Conservation (phyloP, 768 basidiomycete genomes). For the Chalciporus sphaerocephalus region DNA sequence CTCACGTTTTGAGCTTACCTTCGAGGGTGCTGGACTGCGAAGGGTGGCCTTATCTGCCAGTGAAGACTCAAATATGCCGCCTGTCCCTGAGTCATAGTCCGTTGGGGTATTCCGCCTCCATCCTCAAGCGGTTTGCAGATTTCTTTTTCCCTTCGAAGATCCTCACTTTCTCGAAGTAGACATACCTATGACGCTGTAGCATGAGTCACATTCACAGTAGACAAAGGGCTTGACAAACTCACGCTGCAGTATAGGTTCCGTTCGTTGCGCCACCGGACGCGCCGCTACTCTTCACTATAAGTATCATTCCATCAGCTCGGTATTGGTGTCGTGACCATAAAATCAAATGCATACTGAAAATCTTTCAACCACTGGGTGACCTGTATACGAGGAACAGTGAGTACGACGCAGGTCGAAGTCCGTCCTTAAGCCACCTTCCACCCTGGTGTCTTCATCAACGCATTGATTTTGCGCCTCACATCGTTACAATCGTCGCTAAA, state of each 20-base stretch:
- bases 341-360: slow-evolving; percentile 39
- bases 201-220: neutral
- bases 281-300: neutral
- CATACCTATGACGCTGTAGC: slow-evolving; percentile 30
- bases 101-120: slow-evolving; percentile 27
- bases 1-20: too few relatives aligned
- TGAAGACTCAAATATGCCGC: slow-evolving; percentile 18
- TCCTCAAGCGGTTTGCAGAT: slow-evolving; percentile 35
- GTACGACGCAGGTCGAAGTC: neutral
- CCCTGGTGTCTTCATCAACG: slow-evolving; percentile 37
- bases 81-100: slow-evolving; percentile 31
- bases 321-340: too few relatives aligned
- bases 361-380: slow-evolving; percentile 44
- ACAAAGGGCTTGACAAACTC: neutral
- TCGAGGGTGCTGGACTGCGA: too few relatives aligned
- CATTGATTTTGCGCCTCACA: slow-evolving; percentile 42
- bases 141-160: slow-evolving; percentile 48
- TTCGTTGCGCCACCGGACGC: neutral
- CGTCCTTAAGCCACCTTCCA: slow-evolving; percentile 35
- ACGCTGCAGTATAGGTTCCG: neutral
- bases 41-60: neutral
- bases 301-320: neutral
- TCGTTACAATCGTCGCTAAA: slow-evolving; percentile 44
- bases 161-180: slow-evolving; percentile 47
- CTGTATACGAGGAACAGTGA: slow-evolving; percentile 19